Base-by-base conservation (phyloP, 768 basidiomycete species). In the Rhodotorula graminis region DNA sequence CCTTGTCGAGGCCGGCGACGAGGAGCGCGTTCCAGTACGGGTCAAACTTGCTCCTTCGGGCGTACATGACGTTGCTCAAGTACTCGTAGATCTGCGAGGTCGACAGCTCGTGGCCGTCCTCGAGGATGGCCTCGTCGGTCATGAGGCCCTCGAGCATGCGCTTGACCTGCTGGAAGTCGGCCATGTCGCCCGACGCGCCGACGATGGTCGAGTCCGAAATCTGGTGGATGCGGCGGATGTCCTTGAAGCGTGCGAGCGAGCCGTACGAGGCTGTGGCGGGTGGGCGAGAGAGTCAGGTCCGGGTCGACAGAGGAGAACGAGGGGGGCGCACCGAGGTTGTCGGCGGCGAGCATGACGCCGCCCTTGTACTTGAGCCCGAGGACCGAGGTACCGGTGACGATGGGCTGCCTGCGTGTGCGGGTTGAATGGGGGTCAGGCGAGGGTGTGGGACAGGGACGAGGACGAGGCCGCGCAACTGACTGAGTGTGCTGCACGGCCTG, bases 271-370 rank as follows among this genome's bases (percentile, higher is more conserved):
- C 66, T 67, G 53, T 27, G 25, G 31, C 19, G 29, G 44, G n/a
- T 93, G 92, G 25, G 61, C 63, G 33, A 0, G 3, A 9, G 7
- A 2, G 59, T 60, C 59, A 37, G 61, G 5, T 9, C 23, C 12
- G 27, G 64, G 1, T 23, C 2, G 37, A 42, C 21, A 14, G 8
- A 58, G n/a, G 42, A 53, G 61, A 14, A 37, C n/a, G 33, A 25
- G 65, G 10, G 59, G 40, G 29, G 74, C 86, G 67, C 73, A 94
- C 94, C 94, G 63, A 98, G 89, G 79, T 90, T 97, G 84, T 99
- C 96, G 50, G 96, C 93, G 44, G 96, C 93, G 85, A 99, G 88
- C 91, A 99, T 95, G 75, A 99, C 87, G 16, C 96, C 96, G 78
- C 92, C 93, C 82, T 94, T 93, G 85, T 86, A 98, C 82, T 91